Evolutionary conservation across 1,139 yeast genomes (phyloP), one percentile per base, ranked within the genome.

Genomic region (Geotrichum siamense): DNA sequence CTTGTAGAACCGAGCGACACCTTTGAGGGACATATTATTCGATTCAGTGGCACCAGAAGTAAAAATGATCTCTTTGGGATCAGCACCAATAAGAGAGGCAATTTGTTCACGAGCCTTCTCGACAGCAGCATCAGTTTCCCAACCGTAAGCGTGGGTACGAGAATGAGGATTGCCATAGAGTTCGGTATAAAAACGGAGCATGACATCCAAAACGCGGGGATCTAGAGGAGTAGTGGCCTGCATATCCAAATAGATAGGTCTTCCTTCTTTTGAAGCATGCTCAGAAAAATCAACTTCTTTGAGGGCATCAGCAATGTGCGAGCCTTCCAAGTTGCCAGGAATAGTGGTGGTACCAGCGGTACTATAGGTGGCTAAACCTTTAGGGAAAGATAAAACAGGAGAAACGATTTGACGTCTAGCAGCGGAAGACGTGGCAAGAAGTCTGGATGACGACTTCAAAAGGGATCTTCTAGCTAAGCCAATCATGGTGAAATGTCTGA

Each of bases 221-320:
- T 91, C 99, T 3, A 94, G 85, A 13, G 97, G 98, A 0, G 99
- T 91, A 0, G 99, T 91, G 23, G 98, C 97, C 64, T 89, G 97
- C 75, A 87, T 86, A 60, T 89, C 97, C 60, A 89, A 69, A 64
- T 89, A 89, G 50, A 89, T 89, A 3, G 97, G 96, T 56, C 96
- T 75, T 10, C 59, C 61, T 8, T 44, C 38, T 17, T 35, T 33
- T 15, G 41, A 46, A 20, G 37, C 37, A 20, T 33, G 37, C 10
- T n/a, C 25, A 6, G 5, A 4, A 27, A 43, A 20, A 20, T 43
- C 43, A 15, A 47, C 49, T 5, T 42, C 49, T 22, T 46, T 41
- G 23, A 46, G 27, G 19, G 41, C 40, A 12, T 31, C 31, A 3
- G 45, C 44, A 31, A 46, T 37, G 20, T 40, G 39, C 9, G 49